Evolutionary conservation across 2,329 filamentous ascomycete species (phyloP), one percentile per base, ranked within the genome.

Genomic region (Pseudogymnoascus sp.): DNA sequence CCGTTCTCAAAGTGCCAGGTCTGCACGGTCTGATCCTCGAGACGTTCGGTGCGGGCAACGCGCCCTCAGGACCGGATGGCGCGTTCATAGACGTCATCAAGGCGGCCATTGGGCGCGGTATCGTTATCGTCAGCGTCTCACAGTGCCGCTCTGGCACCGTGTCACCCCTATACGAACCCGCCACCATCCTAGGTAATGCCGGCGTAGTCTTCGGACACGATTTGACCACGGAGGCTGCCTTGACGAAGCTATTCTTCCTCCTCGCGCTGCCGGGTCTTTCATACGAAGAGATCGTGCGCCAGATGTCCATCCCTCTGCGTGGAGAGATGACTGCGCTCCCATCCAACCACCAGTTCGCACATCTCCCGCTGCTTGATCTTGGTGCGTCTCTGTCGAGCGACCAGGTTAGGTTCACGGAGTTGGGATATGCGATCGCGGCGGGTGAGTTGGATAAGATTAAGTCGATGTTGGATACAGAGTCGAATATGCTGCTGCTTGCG

Each of bases 1-100:
- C 84, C 1, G 87, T 90, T 2, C 75, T 90, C 60, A 79, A 79
- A 34, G 74, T 88, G 34, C 80, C 85, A 10, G 84, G 82, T 11
- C 76, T 90, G n/a, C 81, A 82, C 41, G 88, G 88, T 2, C 76
- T 90, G 21, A 83, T 90, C 1, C 78, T 90, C 31, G 87, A 90
- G 74, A 90, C 88, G 0, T 90, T 90, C 74, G 88, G 88, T 10
- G 86, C 87, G 2, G 88, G 88, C 11, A 90, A 90, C 73, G 85
- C 87, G 2, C 88, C 88, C 1, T 82, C 82, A 45, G 86, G 89
- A 68, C 85, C 84, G 67, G 83, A 84, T 57, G 71, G 71, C 6
- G 67, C 63, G n/a, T 79, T 90, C 74, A 86, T 83, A 37, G 81
- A 83, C 28, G 84, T 89, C 41, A 79, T 90, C 64, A 81, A 82